phyloP scores from a whole-genome alignment of 768 basidiomycete species.

The Russula ochroleuca region DNA sequence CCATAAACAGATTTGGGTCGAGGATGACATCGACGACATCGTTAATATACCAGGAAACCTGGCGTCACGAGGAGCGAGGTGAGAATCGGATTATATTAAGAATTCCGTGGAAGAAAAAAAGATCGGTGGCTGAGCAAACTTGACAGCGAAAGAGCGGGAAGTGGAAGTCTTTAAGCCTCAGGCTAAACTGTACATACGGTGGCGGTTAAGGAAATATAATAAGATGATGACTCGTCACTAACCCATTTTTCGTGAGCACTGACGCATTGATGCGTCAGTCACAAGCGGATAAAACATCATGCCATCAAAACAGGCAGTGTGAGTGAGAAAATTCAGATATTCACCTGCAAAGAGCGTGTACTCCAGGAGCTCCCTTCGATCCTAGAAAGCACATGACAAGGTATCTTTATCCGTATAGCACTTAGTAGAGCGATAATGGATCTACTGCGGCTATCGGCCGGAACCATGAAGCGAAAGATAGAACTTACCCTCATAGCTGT shows the following conservation, averaged over 20 bases:
- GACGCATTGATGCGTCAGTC: too few relatives aligned
- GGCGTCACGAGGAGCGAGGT: neutral
- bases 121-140: neutral
- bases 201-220: too few relatives aligned
- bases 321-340: too few relatives aligned
- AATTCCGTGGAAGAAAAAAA: neutral
- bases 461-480: neutral
- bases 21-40: neutral
- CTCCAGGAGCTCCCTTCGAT: neutral
- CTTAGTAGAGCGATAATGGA: neutral
- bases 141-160: neutral
- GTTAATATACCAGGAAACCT: neutral
- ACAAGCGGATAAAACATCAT: too few relatives aligned
- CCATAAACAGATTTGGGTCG: neutral
- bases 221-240: too few relatives aligned
- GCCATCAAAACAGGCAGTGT: too few relatives aligned
- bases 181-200: neutral
- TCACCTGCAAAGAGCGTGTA: too few relatives aligned
- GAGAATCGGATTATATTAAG: neutral
- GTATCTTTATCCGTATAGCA: neutral
- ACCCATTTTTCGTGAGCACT: too few relatives aligned
- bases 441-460: neutral
- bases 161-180: neutral
- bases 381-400: neutral
- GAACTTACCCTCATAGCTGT: neutral